Percentiles rank a stretch among this genome's conserved stretches.
Evolutionary conservation across 78 protist species (phyloP).

Genomic region (Cavenderia fasciculata): DNA sequence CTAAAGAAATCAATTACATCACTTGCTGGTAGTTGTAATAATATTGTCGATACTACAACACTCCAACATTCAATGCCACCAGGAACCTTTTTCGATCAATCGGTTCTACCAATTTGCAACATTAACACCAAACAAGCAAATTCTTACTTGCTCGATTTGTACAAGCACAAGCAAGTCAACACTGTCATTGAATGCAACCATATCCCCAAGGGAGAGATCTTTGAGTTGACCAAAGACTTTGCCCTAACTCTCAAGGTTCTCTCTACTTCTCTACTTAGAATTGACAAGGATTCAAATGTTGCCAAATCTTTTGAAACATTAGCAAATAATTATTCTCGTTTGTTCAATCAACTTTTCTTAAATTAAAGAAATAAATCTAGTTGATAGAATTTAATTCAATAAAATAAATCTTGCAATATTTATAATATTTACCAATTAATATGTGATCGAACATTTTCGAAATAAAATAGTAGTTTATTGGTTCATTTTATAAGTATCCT

Average conservation of each 20-base stretch:
- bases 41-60: background rate
- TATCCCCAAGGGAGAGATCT: slow-evolving; percentile 9
- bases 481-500: too few species aligned
- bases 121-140: background rate
- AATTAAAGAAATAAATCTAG: too few species aligned
- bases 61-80: background rate
- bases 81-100: background rate
- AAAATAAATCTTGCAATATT: too few species aligned
- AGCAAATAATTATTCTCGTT: too few species aligned
- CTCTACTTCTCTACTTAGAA: too few species aligned
- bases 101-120: slow-evolving; percentile 13
- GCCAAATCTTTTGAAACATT: too few species aligned
- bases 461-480: too few species aligned
- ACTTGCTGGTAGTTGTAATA: background rate
- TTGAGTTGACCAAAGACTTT: slow-evolving; percentile 7
- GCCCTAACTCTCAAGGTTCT: slow-evolving; percentile 10
- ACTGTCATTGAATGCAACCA: slow-evolving; percentile 7
- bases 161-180: slow-evolving; percentile 11
- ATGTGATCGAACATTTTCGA: too few species aligned
- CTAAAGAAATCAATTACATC: background rate
- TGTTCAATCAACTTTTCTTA: too few species aligned
- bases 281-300: too few species aligned
- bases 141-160: slow-evolving; percentile 27
- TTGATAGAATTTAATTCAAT: too few species aligned
- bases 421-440: too few species aligned